phyloP scores from a whole-genome alignment of 352 stramenopile genomes.

The Globisporangium irregulare region DNA sequence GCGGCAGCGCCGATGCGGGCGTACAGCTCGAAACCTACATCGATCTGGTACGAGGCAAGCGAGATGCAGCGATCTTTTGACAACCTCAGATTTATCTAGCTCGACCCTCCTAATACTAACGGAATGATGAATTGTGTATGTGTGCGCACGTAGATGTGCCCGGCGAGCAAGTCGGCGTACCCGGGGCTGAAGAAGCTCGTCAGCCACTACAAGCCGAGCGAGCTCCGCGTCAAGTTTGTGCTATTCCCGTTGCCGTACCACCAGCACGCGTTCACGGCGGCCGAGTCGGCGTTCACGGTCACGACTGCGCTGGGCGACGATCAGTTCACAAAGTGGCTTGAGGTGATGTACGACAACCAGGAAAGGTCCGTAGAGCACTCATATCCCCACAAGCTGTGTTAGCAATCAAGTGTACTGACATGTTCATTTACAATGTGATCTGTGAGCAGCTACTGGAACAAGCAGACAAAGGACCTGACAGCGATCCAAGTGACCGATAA shows the following conservation, averaged over 20 bases:
- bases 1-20: constrained; percentile 44
- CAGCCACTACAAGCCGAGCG: constrained; percentile 43
- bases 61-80: neutral
- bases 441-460: constrained; percentile 67
- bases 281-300: constrained; percentile 65
- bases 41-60: constrained; percentile 39
- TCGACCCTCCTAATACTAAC: neutral
- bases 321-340: constrained; percentile 63
- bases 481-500: constrained; percentile 63
- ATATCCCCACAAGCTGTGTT: neutral
- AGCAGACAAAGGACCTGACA: constrained; percentile 70
- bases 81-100: neutral
- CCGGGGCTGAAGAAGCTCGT: constrained; percentile 55
- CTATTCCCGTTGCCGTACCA: constrained; percentile 80
- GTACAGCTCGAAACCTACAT: constrained; percentile 84
- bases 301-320: constrained; percentile 51
- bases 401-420: neutral
- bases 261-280: constrained; percentile 64
- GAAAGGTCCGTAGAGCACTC: constrained; percentile 40
- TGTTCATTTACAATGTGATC: neutral
- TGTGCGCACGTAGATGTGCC: constrained; percentile 46
- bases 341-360: constrained; percentile 76
- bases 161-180: constrained; percentile 70
- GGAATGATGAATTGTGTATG: neutral
- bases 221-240: constrained; percentile 71